Percentiles rank a stretch among this genome's conserved stretches.
phyloP scores from a whole-genome alignment of 2,329 filamentous ascomycete species.

The Fusarium phyllophilum region DNA sequence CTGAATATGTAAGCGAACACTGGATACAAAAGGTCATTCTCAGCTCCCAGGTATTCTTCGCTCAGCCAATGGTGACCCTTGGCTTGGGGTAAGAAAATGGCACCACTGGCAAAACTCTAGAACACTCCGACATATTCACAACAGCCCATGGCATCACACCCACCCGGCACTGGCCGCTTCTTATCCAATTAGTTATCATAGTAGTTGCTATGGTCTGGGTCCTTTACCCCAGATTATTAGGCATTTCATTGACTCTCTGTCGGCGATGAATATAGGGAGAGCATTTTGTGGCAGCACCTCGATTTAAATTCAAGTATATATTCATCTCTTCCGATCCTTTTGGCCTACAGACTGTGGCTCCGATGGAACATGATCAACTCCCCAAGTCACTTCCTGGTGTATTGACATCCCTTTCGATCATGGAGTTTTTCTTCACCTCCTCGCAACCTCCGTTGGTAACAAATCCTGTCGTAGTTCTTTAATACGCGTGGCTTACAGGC shows the following conservation, averaged over 20 bases:
- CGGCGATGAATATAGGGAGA: constrained; percentile 15
- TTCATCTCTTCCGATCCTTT: background rate
- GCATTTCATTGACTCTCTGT: constrained; percentile 1
- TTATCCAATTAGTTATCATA: background rate
- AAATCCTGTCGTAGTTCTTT: background rate
- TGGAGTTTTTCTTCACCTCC: background rate
- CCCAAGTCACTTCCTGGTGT: background rate
- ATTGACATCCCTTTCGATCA: background rate
- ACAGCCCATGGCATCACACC: constrained; percentile 37
- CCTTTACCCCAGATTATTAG: constrained; percentile 38
- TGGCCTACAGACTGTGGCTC: background rate
- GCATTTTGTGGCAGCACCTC: constrained; percentile 10
- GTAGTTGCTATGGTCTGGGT: background rate
- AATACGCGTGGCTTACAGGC: constrained; percentile 9
- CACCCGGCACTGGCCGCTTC: constrained; percentile 18
- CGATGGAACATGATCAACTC: background rate
- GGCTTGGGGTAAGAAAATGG: constrained; percentile 14
- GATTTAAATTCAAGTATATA: background rate
- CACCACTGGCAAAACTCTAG: constrained; percentile 41
- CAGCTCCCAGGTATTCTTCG: constrained; percentile 2
- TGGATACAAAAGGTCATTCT: background rate
- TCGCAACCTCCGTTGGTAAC: constrained; percentile 1
- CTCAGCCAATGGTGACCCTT: background rate
- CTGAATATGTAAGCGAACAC: background rate
- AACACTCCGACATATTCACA: constrained; percentile 27